Conservation (phyloP, 2,329 filamentous ascomycete species). For the Talaromyces piceae region DNA sequence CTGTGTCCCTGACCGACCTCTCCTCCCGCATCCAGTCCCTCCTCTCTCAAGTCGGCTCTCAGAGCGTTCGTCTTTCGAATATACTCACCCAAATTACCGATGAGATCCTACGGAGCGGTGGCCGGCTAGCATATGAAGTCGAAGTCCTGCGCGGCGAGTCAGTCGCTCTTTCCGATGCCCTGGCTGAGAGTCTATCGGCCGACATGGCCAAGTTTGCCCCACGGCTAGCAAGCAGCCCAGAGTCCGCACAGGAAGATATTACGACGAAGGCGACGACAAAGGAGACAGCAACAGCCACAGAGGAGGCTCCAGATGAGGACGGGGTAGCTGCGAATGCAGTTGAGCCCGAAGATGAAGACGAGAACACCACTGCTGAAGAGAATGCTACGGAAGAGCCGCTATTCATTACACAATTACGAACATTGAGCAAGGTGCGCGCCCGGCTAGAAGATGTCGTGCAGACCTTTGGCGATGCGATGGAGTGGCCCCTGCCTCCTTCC, state of each 20-base stretch:
- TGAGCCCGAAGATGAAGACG: conserved; percentile 8
- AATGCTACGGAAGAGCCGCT: conserved; percentile 44
- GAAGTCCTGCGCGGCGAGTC: conserved; percentile 88
- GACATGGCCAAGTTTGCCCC: conserved; percentile 70
- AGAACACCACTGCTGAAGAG: not conserved
- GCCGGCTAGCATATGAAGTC: conserved; percentile 85
- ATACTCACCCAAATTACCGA: conserved; percentile 86
- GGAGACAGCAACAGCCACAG: not conserved
- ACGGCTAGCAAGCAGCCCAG: conserved; percentile 13
- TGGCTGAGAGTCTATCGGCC: conserved; percentile 63
- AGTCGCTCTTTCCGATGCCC: conserved; percentile 66
- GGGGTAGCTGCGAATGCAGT: too few species aligned
- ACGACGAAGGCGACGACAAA: not conserved
- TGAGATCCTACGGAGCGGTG: conserved; percentile 84
- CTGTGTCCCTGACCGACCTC: conserved; percentile 63
- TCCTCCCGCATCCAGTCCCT: conserved; percentile 74
- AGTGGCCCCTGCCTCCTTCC: conserved; percentile 84
- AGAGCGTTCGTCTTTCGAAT: conserved; percentile 73
- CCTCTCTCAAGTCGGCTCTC: conserved; percentile 80
- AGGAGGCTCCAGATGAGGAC: conserved; percentile 1
- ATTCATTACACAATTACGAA: conserved; percentile 72
- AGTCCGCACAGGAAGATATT: conserved; percentile 3
- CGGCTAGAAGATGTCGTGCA: conserved; percentile 86
- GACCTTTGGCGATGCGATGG: conserved; percentile 90
- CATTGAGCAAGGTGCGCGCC: conserved; percentile 69